Evolutionary conservation across 495 filamentous ascomycete genomes (phyloP).

Genomic region (Talaromyces trachyspermus): DNA sequence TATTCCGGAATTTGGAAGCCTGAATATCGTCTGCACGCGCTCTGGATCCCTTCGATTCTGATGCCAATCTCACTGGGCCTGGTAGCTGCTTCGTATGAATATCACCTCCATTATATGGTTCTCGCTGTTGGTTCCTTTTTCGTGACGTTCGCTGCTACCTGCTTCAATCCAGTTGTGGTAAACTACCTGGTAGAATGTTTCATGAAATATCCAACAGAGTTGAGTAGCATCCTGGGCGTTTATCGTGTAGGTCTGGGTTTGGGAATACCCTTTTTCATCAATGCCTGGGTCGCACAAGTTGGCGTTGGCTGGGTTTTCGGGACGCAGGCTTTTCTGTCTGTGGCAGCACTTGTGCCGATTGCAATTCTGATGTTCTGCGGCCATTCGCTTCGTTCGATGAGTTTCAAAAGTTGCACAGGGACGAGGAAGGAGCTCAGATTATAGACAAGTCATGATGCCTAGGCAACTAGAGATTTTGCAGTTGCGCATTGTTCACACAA

Average conservation of each 20-base stretch:
- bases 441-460: background rate
- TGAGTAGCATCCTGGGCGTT: conserved; percentile 30
- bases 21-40: conserved; percentile 43
- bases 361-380: conserved; percentile 24
- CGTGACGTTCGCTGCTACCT: conserved; percentile 32
- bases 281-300: conserved; percentile 37
- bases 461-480: background rate
- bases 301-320: conserved; percentile 46
- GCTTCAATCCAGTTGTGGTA: conserved; percentile 34
- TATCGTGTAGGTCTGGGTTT: conserved; percentile 38
- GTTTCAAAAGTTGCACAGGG: conserved; percentile 1
- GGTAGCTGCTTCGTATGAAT: conserved; percentile 39
- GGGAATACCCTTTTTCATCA: conserved; percentile 40
- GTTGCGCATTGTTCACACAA: background rate
- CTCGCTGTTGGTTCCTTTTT: conserved; percentile 38
- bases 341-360: conserved; percentile 31
- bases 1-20: conserved; percentile 41
- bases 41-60: conserved; percentile 38
- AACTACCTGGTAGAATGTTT: conserved; percentile 47
- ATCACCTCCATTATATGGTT: conserved; percentile 41
- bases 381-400: conserved; percentile 6
- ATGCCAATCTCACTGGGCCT: conserved; percentile 42
- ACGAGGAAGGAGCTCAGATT: conserved; percentile 6
- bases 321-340: conserved; percentile 41
- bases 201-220: conserved; percentile 32